These are phyloP conservation scores for Aeminium ludgeri DNA, from an alignment of 495 filamentous ascomycete genomes.

Conservation along the genomic window DNA sequence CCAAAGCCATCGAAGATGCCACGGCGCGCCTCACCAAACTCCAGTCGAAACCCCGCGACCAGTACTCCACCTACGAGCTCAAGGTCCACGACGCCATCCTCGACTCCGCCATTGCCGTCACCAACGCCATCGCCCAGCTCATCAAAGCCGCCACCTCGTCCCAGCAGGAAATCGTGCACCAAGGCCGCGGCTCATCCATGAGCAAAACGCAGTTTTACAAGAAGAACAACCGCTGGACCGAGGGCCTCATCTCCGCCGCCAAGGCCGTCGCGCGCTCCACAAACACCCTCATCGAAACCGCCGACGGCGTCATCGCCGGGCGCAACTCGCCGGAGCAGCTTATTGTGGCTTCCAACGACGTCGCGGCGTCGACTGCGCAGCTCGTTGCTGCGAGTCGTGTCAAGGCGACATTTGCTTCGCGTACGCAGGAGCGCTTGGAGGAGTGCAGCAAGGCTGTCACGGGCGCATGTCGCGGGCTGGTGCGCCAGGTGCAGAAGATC, in stretches of 20 bases:
- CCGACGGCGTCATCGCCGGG: slow-evolving; percentile 81
- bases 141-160: slow-evolving; percentile 91
- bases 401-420: slow-evolving; percentile 95
- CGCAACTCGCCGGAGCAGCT: slow-evolving; percentile 91
- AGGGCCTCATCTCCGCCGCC: slow-evolving; percentile 88
- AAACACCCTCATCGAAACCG: slow-evolving; percentile 91
- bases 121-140: slow-evolving; percentile 85
- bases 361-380: slow-evolving; percentile 88
- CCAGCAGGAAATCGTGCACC: slow-evolving; percentile 94
- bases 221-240: slow-evolving; percentile 96
- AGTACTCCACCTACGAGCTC: slow-evolving; percentile 92
- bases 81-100: slow-evolving; percentile 88
- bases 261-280: slow-evolving; percentile 87
- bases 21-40: slow-evolving; percentile 75
- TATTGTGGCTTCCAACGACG: slow-evolving; percentile 93
- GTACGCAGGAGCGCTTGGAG: slow-evolving; percentile 83
- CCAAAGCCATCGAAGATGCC: slow-evolving; percentile 85
- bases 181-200: slow-evolving; percentile 63
- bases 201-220: slow-evolving; percentile 97
- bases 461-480: slow-evolving; percentile 66
- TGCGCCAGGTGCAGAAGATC: slow-evolving; percentile 85
- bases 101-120: slow-evolving; percentile 85
- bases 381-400: slow-evolving; percentile 89
- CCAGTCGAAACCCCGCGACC: slow-evolving; percentile 81
- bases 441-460: slow-evolving; percentile 85